Evolutionary conservation across 768 basidiomycete species (phyloP).

Genomic region (Pleurotus cornucopiae): DNA sequence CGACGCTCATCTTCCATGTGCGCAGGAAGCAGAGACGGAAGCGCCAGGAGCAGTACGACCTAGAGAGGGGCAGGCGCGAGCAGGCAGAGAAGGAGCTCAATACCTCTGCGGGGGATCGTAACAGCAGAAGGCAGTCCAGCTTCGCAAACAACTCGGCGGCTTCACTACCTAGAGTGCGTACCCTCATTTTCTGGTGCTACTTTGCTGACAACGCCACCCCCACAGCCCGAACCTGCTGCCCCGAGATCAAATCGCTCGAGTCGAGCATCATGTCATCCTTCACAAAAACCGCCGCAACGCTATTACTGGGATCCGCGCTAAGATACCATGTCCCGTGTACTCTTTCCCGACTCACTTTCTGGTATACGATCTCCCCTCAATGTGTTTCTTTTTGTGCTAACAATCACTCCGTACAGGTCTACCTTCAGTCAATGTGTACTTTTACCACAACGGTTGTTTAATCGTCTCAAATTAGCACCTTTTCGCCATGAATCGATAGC

Average conservation of each 20-base stretch:
- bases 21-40: slow-evolving; percentile 11
- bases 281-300: slow-evolving; percentile 11
- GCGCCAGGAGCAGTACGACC: slow-evolving; percentile 6
- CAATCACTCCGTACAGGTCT: no score
- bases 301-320: slow-evolving; percentile 14
- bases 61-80: background rate
- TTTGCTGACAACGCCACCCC: background rate
- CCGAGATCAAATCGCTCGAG: slow-evolving; percentile 7
- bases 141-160: background rate
- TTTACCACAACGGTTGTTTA: no score
- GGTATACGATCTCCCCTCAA: no score
- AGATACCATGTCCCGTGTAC: background rate
- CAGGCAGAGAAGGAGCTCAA: background rate
- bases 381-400: no score
- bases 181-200: background rate
- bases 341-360: no score
- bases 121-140: slow-evolving; percentile 11
- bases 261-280: slow-evolving; percentile 10
- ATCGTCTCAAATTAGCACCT: no score
- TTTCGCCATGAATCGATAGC: no score
- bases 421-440: no score
- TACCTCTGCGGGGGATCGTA: slow-evolving; percentile 19
- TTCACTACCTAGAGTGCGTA: background rate
- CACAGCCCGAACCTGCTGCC: slow-evolving; percentile 6
- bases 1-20: slow-evolving; percentile 15